Evolutionary conservation across 306 rosid genomes (phyloP), one percentile per base, ranked within the genome.

Genomic region (Malus asiatica): DNA sequence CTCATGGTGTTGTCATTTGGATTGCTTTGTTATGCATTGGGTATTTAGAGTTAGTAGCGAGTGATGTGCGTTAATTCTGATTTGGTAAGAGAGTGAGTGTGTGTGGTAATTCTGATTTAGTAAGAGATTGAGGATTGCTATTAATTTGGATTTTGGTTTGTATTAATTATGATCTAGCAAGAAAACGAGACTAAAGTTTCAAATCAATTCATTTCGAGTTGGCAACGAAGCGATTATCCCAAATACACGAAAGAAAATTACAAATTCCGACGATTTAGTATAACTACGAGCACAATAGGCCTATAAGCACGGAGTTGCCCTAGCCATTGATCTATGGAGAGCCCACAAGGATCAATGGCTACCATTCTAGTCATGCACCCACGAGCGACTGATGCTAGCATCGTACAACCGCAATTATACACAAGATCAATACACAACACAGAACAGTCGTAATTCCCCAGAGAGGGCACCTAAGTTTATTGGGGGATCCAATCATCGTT

Each of bases 401-500:
- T 15, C 55, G 20, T 48, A 16, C 19, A 15, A 15, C 1, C 20
- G 2, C 55, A 48, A 15, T 48, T 48, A 48, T 48, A 48, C 55
- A 15, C 8, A 16, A 48, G 18, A 48, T 15, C 55, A 48, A 48
- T 15, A 48, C 55, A 48, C 55, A 4, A 14, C 1, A 57, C 33
- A 59, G 29, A 22, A 5, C 9, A 60, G 4, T 9, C 61, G 5
- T 60, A 60, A 60, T 12, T 60, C 32, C 65, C 25, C 30, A 4
- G 65, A 25, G 27, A 23, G 33, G 29, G 29, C 29, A n/a, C 13
- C 29, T 57, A 29, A 8, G 62, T n/a, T 11, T n/a, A 57, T 7
- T n/a, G 23, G 62, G 61, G 5, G 13, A 57, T 57, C 23, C 0
- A 22, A 52, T 89, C 82, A 86, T 77, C 59, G 86, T 2, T 79